These are phyloP conservation scores for Boechera retrofracta DNA, from an alignment of 345 rosid genomes.

Conservation along the genomic window DNA sequence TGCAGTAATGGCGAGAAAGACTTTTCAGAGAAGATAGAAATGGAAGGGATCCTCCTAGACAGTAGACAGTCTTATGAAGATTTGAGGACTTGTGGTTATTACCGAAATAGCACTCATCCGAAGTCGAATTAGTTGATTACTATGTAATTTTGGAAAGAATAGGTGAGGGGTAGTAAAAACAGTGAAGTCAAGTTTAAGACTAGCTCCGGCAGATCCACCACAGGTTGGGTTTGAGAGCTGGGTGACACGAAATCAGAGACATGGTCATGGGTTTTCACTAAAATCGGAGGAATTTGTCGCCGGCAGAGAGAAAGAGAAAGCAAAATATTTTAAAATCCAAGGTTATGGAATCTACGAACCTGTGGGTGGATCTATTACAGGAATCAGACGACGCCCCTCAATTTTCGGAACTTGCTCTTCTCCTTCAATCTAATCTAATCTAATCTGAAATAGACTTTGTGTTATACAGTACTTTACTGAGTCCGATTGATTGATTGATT, in stretches of 20 bases:
- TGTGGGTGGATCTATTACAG: conserved; percentile 34
- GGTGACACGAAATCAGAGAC: conserved; percentile 19
- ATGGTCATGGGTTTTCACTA: not conserved
- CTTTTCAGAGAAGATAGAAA: not conserved
- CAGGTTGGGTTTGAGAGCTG: conserved; percentile 10
- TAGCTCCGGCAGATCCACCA: conserved; percentile 16
- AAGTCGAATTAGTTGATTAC: not conserved
- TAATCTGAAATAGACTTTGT: not conserved
- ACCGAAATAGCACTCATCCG: conserved; percentile 3
- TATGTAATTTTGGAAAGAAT: conserved; percentile 9
- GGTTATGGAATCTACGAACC: conserved; percentile 39
- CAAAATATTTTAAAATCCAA: not conserved
- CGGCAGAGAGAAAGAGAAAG: too few relatives aligned
- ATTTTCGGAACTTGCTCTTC: conserved; percentile 28
- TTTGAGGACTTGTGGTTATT: too few relatives aligned
- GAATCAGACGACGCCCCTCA: conserved; percentile 38
- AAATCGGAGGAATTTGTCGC: not conserved
- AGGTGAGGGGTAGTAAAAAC: not conserved
- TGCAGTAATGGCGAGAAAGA: not conserved
- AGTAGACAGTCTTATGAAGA: not conserved
- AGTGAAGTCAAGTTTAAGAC: conserved; percentile 25
- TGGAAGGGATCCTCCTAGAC: not conserved
- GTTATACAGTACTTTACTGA: not conserved
- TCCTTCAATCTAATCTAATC: not conserved
- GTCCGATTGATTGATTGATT: not conserved